Evolutionary conservation across 495 filamentous ascomycete species (phyloP).

Genomic region (Xylaria bambusicola): DNA sequence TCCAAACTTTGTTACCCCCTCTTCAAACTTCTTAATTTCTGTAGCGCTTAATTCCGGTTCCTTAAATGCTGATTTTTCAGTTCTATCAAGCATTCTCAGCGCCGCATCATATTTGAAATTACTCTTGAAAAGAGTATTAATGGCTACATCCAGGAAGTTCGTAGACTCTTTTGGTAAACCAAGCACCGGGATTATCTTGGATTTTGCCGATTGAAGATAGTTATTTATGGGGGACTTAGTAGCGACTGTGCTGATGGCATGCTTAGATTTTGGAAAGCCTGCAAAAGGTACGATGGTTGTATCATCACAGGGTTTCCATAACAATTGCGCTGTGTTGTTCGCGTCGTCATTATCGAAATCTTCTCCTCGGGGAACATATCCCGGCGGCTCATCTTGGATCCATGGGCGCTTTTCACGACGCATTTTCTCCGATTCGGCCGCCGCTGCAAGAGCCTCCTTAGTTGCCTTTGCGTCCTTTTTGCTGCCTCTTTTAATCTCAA

Average conservation of each 20-base stretch:
- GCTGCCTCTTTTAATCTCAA: slow-evolving; percentile 73
- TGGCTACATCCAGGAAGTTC: slow-evolving; percentile 85
- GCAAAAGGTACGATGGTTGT: slow-evolving; percentile 11
- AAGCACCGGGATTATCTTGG: slow-evolving; percentile 57
- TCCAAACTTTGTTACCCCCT: slow-evolving; percentile 86
- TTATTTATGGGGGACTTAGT: slow-evolving; percentile 57
- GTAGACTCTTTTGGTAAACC: slow-evolving; percentile 71
- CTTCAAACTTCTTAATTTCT: slow-evolving; percentile 87
- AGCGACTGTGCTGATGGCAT: slow-evolving; percentile 50
- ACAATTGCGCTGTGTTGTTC: slow-evolving; percentile 49
- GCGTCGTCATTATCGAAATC: slow-evolving; percentile 57
- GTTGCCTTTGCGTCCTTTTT: slow-evolving; percentile 69
- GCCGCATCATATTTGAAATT: slow-evolving; percentile 71
- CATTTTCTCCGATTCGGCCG: slow-evolving; percentile 72
- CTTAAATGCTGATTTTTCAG: slow-evolving; percentile 74
- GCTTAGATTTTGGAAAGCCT: slow-evolving; percentile 33
- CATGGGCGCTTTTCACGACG: slow-evolving; percentile 81
- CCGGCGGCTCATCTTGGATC: slow-evolving; percentile 86
- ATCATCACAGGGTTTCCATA: slow-evolving; percentile 58
- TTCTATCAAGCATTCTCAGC: slow-evolving; percentile 66
- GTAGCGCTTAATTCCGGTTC: slow-evolving; percentile 79
- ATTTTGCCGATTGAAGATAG: slow-evolving; percentile 71
- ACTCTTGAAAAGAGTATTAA: slow-evolving; percentile 70
- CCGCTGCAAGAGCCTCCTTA: slow-evolving; percentile 74
- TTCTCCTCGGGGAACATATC: slow-evolving; percentile 82